Evolutionary conservation across 768 basidiomycete genomes (phyloP).

Genomic region (Phlegmacium glaucopus): DNA sequence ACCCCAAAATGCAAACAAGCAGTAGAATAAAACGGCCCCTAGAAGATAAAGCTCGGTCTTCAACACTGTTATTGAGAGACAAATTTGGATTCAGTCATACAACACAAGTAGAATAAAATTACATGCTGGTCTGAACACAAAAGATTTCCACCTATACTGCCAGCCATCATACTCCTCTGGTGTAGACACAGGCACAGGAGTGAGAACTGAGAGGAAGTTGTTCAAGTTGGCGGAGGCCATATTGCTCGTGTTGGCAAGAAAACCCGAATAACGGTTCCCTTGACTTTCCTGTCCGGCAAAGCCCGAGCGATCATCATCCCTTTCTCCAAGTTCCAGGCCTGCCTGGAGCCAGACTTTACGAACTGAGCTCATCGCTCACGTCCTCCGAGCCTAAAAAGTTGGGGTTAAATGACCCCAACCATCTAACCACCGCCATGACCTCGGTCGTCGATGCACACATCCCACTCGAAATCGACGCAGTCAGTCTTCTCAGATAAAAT

Average conservation of each 20-base stretch:
- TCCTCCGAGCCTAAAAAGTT: too few relatives aligned
- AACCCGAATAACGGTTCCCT: neutral
- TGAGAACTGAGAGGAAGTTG: slow-evolving; percentile 37
- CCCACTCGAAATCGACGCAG: slow-evolving; percentile 16
- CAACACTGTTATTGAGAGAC: slow-evolving; percentile 44
- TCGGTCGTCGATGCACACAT: slow-evolving; percentile 11
- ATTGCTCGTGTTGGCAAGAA: neutral
- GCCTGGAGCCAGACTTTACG: too few relatives aligned
- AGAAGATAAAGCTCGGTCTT: slow-evolving; percentile 61
- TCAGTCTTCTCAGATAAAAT: slow-evolving; percentile 6
- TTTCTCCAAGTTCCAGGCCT: neutral
- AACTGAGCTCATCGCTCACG: too few relatives aligned
- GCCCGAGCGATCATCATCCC: slow-evolving; percentile 8
- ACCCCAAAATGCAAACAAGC: slow-evolving; percentile 57
- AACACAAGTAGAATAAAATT: slow-evolving; percentile 22
- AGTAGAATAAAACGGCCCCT: slow-evolving; percentile 50
- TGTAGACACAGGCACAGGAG: slow-evolving; percentile 55
- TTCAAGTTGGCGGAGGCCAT: slow-evolving; percentile 30
- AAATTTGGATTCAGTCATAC: neutral
- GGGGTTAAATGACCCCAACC: neutral
- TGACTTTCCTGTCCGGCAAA: slow-evolving; percentile 6
- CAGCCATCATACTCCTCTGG: slow-evolving; percentile 67
- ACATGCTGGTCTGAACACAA: slow-evolving; percentile 83
- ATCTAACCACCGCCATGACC: slow-evolving; percentile 11
- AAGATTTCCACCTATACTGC: slow-evolving; percentile 68